A percentile compares a stretch with the other conserved stretches of the same genome.
phyloP scores from a whole-genome alignment of 2,329 filamentous ascomycete species.

The Zelopaecilomyces penicillatus region DNA sequence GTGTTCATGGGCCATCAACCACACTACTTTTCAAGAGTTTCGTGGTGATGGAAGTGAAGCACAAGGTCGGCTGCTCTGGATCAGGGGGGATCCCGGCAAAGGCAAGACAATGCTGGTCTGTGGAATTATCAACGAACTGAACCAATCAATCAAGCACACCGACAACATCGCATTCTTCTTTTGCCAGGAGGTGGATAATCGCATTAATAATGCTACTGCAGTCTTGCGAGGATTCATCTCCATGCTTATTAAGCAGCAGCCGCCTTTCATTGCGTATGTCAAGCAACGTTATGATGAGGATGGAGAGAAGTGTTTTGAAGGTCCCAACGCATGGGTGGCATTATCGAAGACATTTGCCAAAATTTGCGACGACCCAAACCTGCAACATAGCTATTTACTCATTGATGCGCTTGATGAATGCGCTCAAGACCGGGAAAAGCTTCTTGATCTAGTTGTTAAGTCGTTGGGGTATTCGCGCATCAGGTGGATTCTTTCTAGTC shows the following conservation, averaged over 20 bases:
- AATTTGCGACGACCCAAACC: conserved; percentile 28
- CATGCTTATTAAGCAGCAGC: conserved; percentile 25
- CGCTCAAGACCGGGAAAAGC: conserved; percentile 19
- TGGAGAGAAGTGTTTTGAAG: conserved; percentile 30
- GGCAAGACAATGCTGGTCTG: conserved; percentile 37
- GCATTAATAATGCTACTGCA: conserved; percentile 29
- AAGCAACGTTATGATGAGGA: conserved; percentile 22
- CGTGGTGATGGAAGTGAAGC: conserved; percentile 5
- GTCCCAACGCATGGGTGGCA: conserved; percentile 25
- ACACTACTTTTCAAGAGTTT: conserved; percentile 15
- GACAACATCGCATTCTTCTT: conserved; percentile 9
- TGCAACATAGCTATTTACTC: conserved; percentile 24
- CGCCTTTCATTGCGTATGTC: conserved; percentile 25
- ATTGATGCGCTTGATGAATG: conserved; percentile 40
- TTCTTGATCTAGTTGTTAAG: conserved; percentile 28
- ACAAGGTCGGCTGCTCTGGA: conserved; percentile 24
- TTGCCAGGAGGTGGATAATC: conserved; percentile 13
- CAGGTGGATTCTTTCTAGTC: conserved; percentile 7
- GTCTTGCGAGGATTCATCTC: conserved; percentile 36
- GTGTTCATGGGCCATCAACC: conserved; percentile 26
- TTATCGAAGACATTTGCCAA: conserved; percentile 28
- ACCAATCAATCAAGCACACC: background rate
- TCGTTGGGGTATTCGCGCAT: conserved; percentile 3
- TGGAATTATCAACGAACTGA: conserved; percentile 21
- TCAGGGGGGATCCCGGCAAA: conserved; percentile 31